Base-by-base conservation (phyloP, 2,329 filamentous ascomycete genomes). In the Camillea tinctor region DNA sequence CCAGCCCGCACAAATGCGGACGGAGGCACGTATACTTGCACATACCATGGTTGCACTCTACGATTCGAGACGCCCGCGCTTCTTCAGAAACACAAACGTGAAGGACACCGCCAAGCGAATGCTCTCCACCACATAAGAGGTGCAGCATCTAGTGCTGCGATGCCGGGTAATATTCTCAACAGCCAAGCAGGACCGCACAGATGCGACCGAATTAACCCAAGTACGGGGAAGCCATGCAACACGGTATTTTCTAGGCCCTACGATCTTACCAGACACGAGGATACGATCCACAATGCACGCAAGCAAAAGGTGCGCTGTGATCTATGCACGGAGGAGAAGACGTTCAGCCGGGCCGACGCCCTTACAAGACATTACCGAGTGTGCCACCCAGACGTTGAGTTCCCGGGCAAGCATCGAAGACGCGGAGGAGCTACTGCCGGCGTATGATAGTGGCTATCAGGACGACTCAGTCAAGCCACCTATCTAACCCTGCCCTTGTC, bases 301-400 rank as follows among this genome's bases (percentile, higher is more conserved):
- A 97, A 97, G 81, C 88, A 93, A 75, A 98, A 98, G 80, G 93
- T 97, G 7, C 88, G 92, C 51, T 99, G 95, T 76, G 88, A 93
- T 64, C 79, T 97, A 53, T 99, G 95, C 77, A 93, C 91, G 1
- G 93, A 98, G 70, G 94, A 98, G 72, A 98, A 98, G 83, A 96
- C 92, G 0, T 99, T 99, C 72, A 97, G 93, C 68, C 88, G 95
- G 60, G 95, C 94, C 65, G 95, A 99, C 79, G 95, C 95, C 1
- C 82, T 98, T 53, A 98, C 94, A 15, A 83, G 95, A 62, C 95
- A 99, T 74, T 96, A 97, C 83, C 88, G 93, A 40, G 93, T 97
- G 54, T 94, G 96, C 64, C 94, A 97, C 75, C 93, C 94, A 0
- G 92, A 97, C 63, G 84, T 94, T 58, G 90, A 93, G 64, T 88